These are phyloP conservation scores for Ramaria sp. DNA, from an alignment of 768 basidiomycete species.

Conservation along the genomic window DNA sequence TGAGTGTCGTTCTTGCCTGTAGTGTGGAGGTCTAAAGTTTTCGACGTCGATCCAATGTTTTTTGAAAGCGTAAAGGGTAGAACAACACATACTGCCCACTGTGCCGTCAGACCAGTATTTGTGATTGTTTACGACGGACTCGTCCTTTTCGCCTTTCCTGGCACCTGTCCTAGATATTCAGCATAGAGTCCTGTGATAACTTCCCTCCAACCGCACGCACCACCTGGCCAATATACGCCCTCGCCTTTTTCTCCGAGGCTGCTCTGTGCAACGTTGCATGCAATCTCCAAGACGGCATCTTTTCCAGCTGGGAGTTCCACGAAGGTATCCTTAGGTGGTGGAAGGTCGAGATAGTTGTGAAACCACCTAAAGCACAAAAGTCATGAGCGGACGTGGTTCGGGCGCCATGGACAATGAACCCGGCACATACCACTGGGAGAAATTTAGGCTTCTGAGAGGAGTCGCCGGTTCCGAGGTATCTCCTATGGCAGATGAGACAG, in stretches of 20 bases:
- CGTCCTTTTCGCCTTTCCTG: background rate
- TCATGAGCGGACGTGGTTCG: too few relatives aligned
- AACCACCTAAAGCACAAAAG: constrained; percentile 32
- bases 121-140: background rate
- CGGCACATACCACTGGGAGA: constrained; percentile 26
- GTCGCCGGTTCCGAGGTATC: constrained; percentile 26
- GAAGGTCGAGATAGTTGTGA: constrained; percentile 46
- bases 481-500: background rate
- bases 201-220: background rate
- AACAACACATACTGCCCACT: constrained; percentile 2
- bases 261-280: constrained; percentile 26
- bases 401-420: background rate
- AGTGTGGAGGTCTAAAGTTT: constrained; percentile 39
- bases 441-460: constrained; percentile 27
- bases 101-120: background rate
- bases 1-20: constrained; percentile 39
- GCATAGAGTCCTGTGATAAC: background rate
- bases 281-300: constrained; percentile 40
- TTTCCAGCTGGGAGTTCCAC: constrained; percentile 52
- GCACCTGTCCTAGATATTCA: background rate
- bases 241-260: background rate
- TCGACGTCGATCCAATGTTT: background rate
- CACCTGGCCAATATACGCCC: constrained; percentile 7
- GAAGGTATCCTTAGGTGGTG: constrained; percentile 44
- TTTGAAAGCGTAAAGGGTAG: background rate